Conservation (phyloP, 2,329 filamentous ascomycete species). For the Metarhizium guizhouense region DNA sequence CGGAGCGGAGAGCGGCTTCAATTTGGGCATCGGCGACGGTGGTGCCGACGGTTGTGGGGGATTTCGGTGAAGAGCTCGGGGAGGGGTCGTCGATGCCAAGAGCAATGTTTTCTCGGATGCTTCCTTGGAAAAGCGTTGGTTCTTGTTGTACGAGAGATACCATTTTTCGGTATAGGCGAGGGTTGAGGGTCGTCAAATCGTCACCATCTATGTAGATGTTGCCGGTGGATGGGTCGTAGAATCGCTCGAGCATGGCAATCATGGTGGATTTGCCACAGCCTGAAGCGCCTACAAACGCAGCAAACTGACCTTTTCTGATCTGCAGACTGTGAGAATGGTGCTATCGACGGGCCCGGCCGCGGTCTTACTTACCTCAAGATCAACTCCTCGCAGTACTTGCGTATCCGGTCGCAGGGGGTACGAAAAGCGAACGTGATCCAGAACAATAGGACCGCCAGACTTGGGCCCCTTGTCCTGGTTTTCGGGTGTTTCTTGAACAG, state of each 20-base stretch:
- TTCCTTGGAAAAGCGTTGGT: conserved; percentile 65
- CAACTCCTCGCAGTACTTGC: too few species aligned
- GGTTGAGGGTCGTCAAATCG: conserved; percentile 30
- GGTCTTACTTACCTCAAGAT: too few species aligned
- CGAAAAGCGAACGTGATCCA: too few species aligned
- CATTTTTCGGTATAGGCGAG: conserved; percentile 40
- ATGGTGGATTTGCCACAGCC: conserved; percentile 55
- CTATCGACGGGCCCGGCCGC: too few species aligned
- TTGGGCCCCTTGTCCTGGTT: conserved; percentile 21
- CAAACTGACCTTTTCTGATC: too few species aligned
- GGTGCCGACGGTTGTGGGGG: too few species aligned
- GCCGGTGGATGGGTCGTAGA: conserved; percentile 36
- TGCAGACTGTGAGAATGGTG: too few species aligned
- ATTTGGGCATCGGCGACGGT: conserved; percentile 21
- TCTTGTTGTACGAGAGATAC: conserved; percentile 51
- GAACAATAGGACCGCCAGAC: too few species aligned
- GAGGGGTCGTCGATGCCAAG: conserved; percentile 10
- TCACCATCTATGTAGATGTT: conserved; percentile 36
- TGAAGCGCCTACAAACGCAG: conserved; percentile 39
- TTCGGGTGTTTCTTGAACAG: too few species aligned
- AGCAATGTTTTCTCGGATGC: conserved; percentile 72
- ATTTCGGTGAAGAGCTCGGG: background rate
- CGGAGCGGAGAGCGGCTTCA: conserved; percentile 34
- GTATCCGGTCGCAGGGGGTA: too few species aligned
- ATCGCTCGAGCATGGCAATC: conserved; percentile 40